Percentiles rank a stretch among this genome's conserved stretches.
These are phyloP conservation scores for Chara braunii DNA, from an alignment of 139 green algal genomes.

Conservation along the genomic window DNA sequence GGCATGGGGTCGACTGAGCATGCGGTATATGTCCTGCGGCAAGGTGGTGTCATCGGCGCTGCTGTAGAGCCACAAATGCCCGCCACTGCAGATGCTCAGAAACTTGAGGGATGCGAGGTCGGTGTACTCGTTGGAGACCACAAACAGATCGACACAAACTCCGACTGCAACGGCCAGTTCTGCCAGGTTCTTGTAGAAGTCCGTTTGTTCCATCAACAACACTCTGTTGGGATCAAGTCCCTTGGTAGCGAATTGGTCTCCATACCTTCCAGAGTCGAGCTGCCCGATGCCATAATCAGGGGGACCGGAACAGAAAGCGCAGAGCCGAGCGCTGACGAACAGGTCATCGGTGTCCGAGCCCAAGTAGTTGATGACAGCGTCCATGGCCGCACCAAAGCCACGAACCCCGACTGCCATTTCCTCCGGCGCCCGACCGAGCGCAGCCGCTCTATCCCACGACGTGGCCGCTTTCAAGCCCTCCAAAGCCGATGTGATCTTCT, in stretches of 20 bases:
- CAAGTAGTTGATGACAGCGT: constrained; percentile 69
- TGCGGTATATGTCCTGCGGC: constrained; percentile 75
- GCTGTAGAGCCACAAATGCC: constrained; percentile 67
- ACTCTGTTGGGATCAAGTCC: constrained; percentile 20
- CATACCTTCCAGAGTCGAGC: constrained; percentile 41
- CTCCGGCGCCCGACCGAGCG: not conserved
- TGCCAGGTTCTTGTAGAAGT: constrained; percentile 47
- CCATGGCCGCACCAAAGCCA: constrained; percentile 59
- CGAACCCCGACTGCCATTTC: not conserved
- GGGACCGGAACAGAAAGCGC: constrained; percentile 59
- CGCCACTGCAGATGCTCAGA: constrained; percentile 57
- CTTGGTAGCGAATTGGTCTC: not conserved
- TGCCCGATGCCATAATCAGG: constrained; percentile 55
- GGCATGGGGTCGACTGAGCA: constrained; percentile 51
- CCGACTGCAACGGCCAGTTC: constrained; percentile 61
- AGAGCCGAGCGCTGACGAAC: constrained; percentile 41
- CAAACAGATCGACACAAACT: constrained; percentile 72
- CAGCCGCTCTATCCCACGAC: constrained; percentile 10
- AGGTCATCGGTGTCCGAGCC: constrained; percentile 5
- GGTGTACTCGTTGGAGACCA: constrained; percentile 35
- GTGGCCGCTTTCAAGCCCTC: constrained; percentile 46
- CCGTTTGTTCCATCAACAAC: constrained; percentile 27
- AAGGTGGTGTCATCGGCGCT: constrained; percentile 46
- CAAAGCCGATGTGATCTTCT: constrained; percentile 50
- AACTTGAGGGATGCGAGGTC: constrained; percentile 46